Evolutionary conservation across 805 yeast genomes (phyloP).

Genomic region (Yarrowia deformans): DNA sequence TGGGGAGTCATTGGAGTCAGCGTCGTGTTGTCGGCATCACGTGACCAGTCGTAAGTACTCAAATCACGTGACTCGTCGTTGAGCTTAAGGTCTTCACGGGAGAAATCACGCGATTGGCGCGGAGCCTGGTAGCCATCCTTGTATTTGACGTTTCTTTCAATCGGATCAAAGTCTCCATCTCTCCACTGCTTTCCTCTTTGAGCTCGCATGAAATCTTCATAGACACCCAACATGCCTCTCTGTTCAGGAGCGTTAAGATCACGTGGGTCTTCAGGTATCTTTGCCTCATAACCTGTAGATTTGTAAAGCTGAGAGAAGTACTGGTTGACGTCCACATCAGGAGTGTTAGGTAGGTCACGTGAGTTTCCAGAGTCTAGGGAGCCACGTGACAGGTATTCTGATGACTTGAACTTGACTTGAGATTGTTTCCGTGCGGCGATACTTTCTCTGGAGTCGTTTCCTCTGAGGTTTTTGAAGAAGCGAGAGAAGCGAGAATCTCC

Average conservation of each 20-base stretch:
- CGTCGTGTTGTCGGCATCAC: constrained; percentile 7
- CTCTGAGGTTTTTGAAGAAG: constrained; percentile 17
- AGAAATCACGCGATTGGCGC: neutral
- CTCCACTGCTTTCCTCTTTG: constrained; percentile 21
- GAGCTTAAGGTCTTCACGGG: neutral
- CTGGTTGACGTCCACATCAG: constrained; percentile 16
- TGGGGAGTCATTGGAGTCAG: constrained; percentile 11
- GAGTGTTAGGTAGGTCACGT: neutral
- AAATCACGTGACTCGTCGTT: constrained; percentile 8
- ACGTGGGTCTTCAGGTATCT: constrained; percentile 2
- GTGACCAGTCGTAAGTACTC: constrained; percentile 20
- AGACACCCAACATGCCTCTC: constrained; percentile 19
- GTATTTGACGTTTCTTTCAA: neutral
- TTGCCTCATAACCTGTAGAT: neutral
- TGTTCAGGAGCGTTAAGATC: constrained; percentile 1
- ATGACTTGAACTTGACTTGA: neutral
- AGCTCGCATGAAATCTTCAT: constrained; percentile 29
- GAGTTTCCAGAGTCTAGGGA: neutral
- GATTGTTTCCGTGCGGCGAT: neutral
- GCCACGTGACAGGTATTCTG: neutral
- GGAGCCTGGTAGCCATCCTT: too few relatives aligned
- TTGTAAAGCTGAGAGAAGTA: constrained; percentile 6
- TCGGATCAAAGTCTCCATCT: constrained; percentile 1
- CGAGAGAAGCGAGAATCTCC: constrained; percentile 28
- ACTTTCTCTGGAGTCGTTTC: constrained; percentile 16